phyloP scores from a whole-genome alignment of 2,329 filamentous ascomycete genomes.

The Nigrograna mackinnonii region DNA sequence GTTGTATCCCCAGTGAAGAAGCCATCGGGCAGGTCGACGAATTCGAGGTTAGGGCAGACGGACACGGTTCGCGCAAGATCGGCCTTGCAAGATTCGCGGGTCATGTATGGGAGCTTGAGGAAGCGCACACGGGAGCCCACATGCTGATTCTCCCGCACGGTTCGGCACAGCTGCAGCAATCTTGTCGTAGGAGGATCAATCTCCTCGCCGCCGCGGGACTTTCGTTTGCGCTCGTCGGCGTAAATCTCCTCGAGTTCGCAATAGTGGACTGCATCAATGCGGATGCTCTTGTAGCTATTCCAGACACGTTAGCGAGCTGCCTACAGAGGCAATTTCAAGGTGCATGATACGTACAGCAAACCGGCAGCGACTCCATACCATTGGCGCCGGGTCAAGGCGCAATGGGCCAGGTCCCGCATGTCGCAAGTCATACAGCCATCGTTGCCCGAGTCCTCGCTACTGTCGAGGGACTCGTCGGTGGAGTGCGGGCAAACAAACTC shows the following conservation, averaged over 20 bases:
- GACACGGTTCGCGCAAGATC: constrained; percentile 85
- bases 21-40: constrained; percentile 88
- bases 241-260: constrained; percentile 84
- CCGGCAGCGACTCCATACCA: constrained; percentile 67
- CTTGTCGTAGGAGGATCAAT: constrained; percentile 79
- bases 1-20: constrained; percentile 80
- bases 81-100: constrained; percentile 81
- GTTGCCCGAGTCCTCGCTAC: constrained; percentile 77
- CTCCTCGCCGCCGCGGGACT: constrained; percentile 70
- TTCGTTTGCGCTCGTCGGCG: constrained; percentile 67
- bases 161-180: constrained; percentile 77
- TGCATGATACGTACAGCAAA: constrained; percentile 61
- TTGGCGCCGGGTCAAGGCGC: constrained; percentile 70
- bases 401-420: constrained; percentile 83
- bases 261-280: constrained; percentile 93
- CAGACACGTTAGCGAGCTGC: neutral
- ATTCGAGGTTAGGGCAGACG: constrained; percentile 81
- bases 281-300: constrained; percentile 79
- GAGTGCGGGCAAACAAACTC: constrained; percentile 81
- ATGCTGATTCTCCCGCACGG: constrained; percentile 75
- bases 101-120: constrained; percentile 93
- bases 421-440: constrained; percentile 93
- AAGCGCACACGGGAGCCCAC: constrained; percentile 74
- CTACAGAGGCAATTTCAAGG: neutral
- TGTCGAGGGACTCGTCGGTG: constrained; percentile 70